phyloP scores from a whole-genome alignment of 139 green algal species.

The Pycnococcus provasolii region DNA sequence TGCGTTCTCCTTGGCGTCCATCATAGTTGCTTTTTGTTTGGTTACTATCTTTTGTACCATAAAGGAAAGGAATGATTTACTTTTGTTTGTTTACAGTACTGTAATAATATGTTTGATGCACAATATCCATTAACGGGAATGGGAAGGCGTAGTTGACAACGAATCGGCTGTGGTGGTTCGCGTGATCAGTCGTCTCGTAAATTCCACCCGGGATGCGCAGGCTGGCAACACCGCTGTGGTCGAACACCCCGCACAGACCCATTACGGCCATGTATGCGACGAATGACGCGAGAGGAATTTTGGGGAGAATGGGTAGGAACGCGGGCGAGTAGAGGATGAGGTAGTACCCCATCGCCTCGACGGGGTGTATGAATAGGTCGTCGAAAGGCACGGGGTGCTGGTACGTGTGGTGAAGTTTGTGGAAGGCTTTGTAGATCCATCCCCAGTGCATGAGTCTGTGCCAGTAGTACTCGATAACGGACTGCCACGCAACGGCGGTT shows the following conservation, averaged over 20 bases:
- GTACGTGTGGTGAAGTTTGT: slow-evolving; percentile 22
- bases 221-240: slow-evolving; percentile 10
- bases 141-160: slow-evolving; percentile 22
- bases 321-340: slow-evolving; percentile 22
- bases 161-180: slow-evolving; percentile 11
- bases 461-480: slow-evolving; percentile 21
- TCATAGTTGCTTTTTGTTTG: too few relatives aligned
- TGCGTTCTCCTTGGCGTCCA: too few relatives aligned
- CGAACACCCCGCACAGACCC: slow-evolving; percentile 13
- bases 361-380: slow-evolving; percentile 25
- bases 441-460: slow-evolving; percentile 8
- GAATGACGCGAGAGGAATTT: not conserved
- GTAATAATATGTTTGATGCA: slow-evolving; percentile 1
- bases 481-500: not conserved
- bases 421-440: slow-evolving; percentile 1
- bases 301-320: slow-evolving; percentile 1
- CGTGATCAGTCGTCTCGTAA: slow-evolving; percentile 19
- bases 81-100: too few relatives aligned
- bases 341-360: slow-evolving; percentile 20
- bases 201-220: slow-evolving; percentile 1
- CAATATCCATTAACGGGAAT: slow-evolving; percentile 9
- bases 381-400: not conserved
- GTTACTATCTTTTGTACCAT: too few relatives aligned
- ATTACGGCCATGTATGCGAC: slow-evolving; percentile 20
- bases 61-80: too few relatives aligned